phyloP scores from a whole-genome alignment of 345 rosid species.

The Gossypium longicalyx region DNA sequence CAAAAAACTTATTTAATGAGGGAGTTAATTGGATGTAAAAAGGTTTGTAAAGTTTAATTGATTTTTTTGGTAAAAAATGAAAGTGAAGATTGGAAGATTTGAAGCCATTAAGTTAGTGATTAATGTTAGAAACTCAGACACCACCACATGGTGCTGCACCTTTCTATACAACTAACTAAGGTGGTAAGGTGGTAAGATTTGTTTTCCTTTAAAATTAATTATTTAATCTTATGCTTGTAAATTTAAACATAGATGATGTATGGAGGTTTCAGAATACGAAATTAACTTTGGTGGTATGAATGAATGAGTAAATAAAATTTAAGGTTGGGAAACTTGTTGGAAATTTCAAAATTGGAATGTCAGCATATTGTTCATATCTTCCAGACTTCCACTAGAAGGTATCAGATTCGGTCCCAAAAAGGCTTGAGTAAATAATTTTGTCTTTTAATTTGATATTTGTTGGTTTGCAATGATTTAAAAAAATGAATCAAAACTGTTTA shows the following conservation, averaged over 20 bases:
- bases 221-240: background rate
- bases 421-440: too few species aligned
- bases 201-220: background rate
- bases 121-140: background rate
- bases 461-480: too few species aligned
- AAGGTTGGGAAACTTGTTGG: background rate
- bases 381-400: background rate
- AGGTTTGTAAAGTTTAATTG: too few species aligned
- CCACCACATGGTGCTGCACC: background rate
- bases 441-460: too few species aligned
- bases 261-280: background rate
- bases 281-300: too few species aligned
- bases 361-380: background rate
- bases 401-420: background rate
- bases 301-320: background rate
- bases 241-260: too few species aligned
- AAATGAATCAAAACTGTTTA: too few species aligned
- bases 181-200: background rate
- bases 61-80: background rate
- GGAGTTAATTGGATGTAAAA: too few species aligned
- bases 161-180: background rate
- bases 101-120: background rate
- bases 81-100: background rate
- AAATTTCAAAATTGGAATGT: background rate
- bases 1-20: too few species aligned